Evolutionary conservation across 2,329 filamentous ascomycete species (phyloP).

Genomic region (Dothistroma pini): DNA sequence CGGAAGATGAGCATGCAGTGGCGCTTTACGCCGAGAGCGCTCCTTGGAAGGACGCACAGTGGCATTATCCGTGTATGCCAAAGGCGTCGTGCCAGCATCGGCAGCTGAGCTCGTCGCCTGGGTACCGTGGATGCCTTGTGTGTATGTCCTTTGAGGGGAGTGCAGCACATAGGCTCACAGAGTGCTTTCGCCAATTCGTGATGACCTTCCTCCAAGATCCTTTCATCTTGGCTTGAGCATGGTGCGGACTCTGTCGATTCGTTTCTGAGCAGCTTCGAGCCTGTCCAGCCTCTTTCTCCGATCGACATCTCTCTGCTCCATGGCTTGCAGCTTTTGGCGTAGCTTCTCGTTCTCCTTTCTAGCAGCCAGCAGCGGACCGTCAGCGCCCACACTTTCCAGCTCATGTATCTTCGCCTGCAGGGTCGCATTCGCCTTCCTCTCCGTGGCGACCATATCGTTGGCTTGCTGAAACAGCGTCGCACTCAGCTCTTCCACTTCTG

Average conservation of each 20-base stretch:
- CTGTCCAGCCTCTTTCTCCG: constrained; percentile 66
- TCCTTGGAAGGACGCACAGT: too few species aligned
- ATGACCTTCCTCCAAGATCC: background rate
- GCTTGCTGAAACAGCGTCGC: constrained; percentile 74
- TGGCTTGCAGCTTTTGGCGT: constrained; percentile 63
- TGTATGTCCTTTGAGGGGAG: too few species aligned
- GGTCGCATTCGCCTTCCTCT: constrained; percentile 66
- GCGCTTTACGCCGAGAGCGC: too few species aligned
- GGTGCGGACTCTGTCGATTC: constrained; percentile 67
- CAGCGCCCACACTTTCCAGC: constrained; percentile 61
- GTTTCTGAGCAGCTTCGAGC: constrained; percentile 65
- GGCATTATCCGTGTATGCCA: too few species aligned
- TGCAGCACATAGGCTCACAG: too few species aligned
- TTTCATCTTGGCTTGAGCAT: constrained; percentile 48
- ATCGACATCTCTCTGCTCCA: constrained; percentile 68
- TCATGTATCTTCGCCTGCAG: constrained; percentile 67
- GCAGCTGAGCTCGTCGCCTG: too few species aligned
- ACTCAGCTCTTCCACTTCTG: constrained; percentile 75
- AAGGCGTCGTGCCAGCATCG: too few species aligned
- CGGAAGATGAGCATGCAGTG: too few species aligned
- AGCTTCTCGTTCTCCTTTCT: constrained; percentile 63
- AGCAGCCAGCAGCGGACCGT: constrained; percentile 44
- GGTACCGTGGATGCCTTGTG: too few species aligned
- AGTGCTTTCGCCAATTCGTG: too few species aligned
- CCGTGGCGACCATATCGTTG: constrained; percentile 80